phyloP scores from a whole-genome alignment of 768 basidiomycete species.

The Butyriboletus loyo region DNA sequence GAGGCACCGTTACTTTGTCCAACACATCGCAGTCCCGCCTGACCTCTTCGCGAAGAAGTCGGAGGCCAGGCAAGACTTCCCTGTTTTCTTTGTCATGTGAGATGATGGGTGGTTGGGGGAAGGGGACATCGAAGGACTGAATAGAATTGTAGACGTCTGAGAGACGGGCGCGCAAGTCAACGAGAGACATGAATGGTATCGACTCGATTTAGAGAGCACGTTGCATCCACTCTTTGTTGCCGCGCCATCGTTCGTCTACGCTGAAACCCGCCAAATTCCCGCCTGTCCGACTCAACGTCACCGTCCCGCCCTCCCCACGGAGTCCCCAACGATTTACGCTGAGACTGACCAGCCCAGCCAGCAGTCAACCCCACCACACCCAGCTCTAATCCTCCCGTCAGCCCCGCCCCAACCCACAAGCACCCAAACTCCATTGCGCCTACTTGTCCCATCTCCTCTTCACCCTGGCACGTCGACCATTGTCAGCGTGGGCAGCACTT shows the following conservation, averaged over 20 bases:
- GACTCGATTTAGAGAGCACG: background rate
- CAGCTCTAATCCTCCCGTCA: background rate
- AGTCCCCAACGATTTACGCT: background rate
- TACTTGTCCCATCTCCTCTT: constrained; percentile 62
- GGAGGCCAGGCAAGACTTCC: constrained; percentile 38
- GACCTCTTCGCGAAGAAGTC: constrained; percentile 40
- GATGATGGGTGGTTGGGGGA: constrained; percentile 32
- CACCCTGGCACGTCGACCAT: too few relatives aligned
- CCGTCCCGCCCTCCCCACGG: background rate
- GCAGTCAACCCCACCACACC: background rate
- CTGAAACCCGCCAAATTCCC: constrained; percentile 6
- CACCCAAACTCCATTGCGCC: constrained; percentile 18
- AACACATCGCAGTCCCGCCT: constrained; percentile 42
- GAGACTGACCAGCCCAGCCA: background rate
- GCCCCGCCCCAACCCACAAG: constrained; percentile 3
- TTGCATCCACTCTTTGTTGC: background rate
- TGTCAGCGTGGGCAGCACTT: too few relatives aligned
- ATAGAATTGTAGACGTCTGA: background rate
- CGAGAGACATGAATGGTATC: background rate
- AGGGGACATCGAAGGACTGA: constrained; percentile 20
- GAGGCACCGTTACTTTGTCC: background rate
- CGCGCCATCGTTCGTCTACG: constrained; percentile 22
- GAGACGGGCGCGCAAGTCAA: background rate
- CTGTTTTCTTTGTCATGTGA: background rate
- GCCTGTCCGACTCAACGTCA: background rate